Conservation (phyloP, 495 filamentous ascomycete genomes). For the Clavariopsis aquatica region DNA sequence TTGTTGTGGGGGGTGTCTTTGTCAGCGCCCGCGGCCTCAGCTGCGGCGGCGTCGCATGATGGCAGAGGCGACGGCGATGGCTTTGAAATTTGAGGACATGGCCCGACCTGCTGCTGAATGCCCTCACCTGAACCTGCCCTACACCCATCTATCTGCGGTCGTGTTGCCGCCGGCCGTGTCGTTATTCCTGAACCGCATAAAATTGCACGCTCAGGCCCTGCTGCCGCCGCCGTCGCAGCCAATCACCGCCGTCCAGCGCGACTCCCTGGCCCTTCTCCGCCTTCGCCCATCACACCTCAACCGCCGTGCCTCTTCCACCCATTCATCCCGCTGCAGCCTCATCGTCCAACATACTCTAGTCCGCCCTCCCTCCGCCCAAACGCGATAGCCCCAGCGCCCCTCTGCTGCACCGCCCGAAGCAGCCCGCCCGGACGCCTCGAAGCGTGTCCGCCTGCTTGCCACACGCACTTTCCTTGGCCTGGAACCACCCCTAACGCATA, state of each 20-base stretch:
- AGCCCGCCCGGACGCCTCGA: constrained; percentile 3
- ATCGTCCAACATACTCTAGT: constrained; percentile 20
- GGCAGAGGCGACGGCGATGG: not conserved
- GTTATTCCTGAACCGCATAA: constrained; percentile 4
- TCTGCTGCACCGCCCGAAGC: not conserved
- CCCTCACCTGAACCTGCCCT: not conserved
- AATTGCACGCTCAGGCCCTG: constrained; percentile 4
- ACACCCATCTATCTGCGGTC: not conserved
- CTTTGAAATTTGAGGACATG: not conserved
- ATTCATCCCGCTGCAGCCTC: constrained; percentile 30
- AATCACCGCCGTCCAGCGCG: constrained; percentile 7
- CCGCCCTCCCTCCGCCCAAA: not conserved
- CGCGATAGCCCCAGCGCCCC: not conserved
- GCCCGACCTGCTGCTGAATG: not conserved
- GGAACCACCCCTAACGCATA: constrained; percentile 28
- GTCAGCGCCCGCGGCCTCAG: no score
- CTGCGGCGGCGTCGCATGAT: not conserved
- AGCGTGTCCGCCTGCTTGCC: constrained; percentile 24
- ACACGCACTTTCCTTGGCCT: constrained; percentile 36
- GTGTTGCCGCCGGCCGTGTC: not conserved
- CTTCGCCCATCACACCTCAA: constrained; percentile 8
- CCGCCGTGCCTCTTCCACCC: constrained; percentile 23
- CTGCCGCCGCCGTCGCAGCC: constrained; percentile 3
- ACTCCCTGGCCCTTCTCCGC: constrained; percentile 10
- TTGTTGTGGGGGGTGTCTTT: not conserved